Conservation (phyloP, 805 yeast species). For the Metschnikowia shivogae region DNA sequence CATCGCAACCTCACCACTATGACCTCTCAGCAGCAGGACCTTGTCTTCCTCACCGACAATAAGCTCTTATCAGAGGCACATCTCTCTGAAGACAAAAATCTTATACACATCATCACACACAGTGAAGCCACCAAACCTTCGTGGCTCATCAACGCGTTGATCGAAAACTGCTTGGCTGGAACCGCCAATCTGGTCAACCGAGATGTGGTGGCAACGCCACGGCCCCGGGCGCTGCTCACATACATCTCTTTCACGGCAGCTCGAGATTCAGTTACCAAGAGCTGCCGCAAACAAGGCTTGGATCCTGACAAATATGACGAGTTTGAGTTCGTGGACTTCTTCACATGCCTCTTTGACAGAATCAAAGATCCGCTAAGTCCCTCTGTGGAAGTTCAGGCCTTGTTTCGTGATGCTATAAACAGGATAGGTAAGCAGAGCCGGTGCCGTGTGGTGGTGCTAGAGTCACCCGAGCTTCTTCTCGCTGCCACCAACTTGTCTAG, state of each 20-base stretch:
- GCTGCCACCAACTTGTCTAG: constrained; percentile 38
- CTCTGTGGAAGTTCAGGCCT: constrained; percentile 7
- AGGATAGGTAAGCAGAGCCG: constrained; percentile 7
- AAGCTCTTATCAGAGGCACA: constrained; percentile 35
- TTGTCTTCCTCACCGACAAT: constrained; percentile 49
- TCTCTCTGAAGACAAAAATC: constrained; percentile 15
- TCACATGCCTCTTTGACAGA: constrained; percentile 41
- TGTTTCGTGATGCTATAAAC: constrained; percentile 19
- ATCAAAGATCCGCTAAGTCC: constrained; percentile 23
- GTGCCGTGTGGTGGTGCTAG: constrained; percentile 36
- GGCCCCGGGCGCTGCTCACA: constrained; percentile 26
- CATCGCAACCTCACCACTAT: constrained; percentile 5
- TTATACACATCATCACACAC: constrained; percentile 28
- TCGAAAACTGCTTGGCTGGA: constrained; percentile 50
- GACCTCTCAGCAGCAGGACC: constrained; percentile 53
- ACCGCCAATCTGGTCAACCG: constrained; percentile 40
- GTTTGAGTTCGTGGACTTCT: constrained; percentile 43
- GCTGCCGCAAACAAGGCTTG: constrained; percentile 38
- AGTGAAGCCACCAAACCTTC: constrained; percentile 53
- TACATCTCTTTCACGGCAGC: constrained; percentile 35
- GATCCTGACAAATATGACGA: constrained; percentile 21
- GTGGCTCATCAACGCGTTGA: constrained; percentile 56
- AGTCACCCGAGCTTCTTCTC: constrained; percentile 45
- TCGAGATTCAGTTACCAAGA: constrained; percentile 30
- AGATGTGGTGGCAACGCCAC: constrained; percentile 18